phyloP scores from a whole-genome alignment of 805 yeast species.

The Kluyveromyces starmeri region DNA sequence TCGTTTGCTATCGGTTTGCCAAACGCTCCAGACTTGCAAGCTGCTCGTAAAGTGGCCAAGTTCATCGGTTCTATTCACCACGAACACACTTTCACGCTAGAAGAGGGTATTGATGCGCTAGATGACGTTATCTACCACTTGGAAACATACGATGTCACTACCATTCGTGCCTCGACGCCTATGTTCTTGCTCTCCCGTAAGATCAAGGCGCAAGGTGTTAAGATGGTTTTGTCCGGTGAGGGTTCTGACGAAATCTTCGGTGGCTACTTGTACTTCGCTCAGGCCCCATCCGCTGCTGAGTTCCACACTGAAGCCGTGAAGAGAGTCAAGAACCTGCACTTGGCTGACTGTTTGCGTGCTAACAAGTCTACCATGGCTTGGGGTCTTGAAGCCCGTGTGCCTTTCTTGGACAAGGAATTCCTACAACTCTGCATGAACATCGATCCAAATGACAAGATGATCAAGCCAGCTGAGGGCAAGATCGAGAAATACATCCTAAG shows the following conservation, averaged over 20 bases:
- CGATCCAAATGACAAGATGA: slow-evolving; percentile 86
- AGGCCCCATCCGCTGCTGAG: slow-evolving; percentile 87
- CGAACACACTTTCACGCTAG: slow-evolving; percentile 93
- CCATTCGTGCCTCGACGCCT: slow-evolving; percentile 98
- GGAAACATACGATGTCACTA: slow-evolving; percentile 97
- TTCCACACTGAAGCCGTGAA: slow-evolving; percentile 94
- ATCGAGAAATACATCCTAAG: slow-evolving; percentile 95
- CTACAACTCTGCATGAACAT: slow-evolving; percentile 89
- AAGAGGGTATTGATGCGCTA: slow-evolving; percentile 94
- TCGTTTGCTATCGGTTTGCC: slow-evolving; percentile 97
- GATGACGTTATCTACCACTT: slow-evolving; percentile 90
- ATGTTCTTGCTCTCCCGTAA: slow-evolving; percentile 94
- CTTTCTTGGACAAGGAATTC: slow-evolving; percentile 93
- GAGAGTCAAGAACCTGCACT: slow-evolving; percentile 95
- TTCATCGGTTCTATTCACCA: slow-evolving; percentile 95
- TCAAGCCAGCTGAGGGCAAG: slow-evolving; percentile 56
- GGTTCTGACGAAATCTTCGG: slow-evolving; percentile 99
- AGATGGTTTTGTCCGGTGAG: slow-evolving; percentile 98
- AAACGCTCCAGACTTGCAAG: slow-evolving; percentile 94
- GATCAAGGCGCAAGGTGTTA: slow-evolving; percentile 98
- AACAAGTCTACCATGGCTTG: slow-evolving; percentile 99
- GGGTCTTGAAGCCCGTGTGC: slow-evolving; percentile 99
- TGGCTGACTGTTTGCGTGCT: slow-evolving; percentile 96
- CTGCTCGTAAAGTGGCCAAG: slow-evolving; percentile 94
- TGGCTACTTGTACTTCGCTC: slow-evolving; percentile 94